Conservation (phyloP, 257 asterid species). For the Nicotiana knightiana region DNA sequence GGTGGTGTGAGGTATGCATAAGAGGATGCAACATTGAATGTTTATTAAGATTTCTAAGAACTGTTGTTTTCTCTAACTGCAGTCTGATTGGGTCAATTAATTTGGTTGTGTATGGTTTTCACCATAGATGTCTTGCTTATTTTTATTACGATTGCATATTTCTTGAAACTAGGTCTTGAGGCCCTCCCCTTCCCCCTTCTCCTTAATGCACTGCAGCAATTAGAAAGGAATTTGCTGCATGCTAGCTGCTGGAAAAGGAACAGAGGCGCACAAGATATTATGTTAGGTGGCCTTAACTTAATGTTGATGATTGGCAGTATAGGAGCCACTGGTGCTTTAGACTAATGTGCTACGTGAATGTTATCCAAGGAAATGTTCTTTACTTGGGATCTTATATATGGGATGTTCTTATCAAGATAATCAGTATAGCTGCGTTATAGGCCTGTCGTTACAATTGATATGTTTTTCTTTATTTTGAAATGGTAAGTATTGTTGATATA, state of each 20-base stretch:
- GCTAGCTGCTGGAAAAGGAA: constrained; percentile 1
- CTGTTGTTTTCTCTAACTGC: background rate
- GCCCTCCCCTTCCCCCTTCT: background rate
- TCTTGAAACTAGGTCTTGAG: background rate
- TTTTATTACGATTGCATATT: background rate
- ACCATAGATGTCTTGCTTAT: background rate
- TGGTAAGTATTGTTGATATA: background rate
- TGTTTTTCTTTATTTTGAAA: background rate
- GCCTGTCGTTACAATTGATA: background rate
- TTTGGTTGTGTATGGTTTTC: background rate
- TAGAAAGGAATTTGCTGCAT: background rate
- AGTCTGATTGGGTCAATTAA: background rate
- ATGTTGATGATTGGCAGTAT: background rate
- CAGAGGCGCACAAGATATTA: background rate
- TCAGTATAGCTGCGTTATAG: background rate
- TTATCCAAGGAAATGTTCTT: background rate
- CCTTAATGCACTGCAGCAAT: background rate
- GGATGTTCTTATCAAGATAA: background rate
- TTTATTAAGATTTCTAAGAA: background rate
- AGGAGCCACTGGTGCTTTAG: background rate
- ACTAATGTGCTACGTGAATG: background rate
- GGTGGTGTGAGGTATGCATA: constrained; percentile 87
- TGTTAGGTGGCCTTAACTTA: background rate
- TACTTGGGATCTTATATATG: background rate
- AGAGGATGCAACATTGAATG: background rate